phyloP scores from a whole-genome alignment of 192 early-diverging fungal genomes.

The Linnemannia exigua region DNA sequence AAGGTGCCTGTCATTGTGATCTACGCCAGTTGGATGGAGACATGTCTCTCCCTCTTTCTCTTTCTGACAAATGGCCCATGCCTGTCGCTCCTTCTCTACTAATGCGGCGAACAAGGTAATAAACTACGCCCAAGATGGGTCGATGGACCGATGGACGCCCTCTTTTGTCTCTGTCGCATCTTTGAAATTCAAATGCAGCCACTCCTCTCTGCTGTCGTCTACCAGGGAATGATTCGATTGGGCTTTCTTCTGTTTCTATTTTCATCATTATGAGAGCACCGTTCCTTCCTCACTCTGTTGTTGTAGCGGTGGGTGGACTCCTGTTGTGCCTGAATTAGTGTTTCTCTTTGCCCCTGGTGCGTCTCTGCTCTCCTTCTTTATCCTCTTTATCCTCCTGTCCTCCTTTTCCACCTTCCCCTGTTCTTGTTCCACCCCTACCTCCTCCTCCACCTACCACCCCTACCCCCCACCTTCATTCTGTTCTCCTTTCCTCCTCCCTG shows the following conservation, averaged over 20 bases:
- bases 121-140: too few species aligned
- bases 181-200: neutral
- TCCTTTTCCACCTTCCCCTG: neutral
- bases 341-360: neutral
- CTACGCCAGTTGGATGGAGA: too few species aligned
- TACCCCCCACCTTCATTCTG: neutral
- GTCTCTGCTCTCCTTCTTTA: neutral
- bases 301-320: neutral
- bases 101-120: too few species aligned
- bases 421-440: neutral
- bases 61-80: too few species aligned
- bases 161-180: neutral
- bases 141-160: neutral
- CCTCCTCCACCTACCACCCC: neutral
- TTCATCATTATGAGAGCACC: neutral
- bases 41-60: too few species aligned
- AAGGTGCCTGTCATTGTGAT: too few species aligned
- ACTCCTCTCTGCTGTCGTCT: neutral
- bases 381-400: neutral
- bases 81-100: too few species aligned
- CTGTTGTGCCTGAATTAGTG: neutral
- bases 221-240: neutral
- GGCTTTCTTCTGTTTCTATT: neutral
- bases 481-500: neutral
- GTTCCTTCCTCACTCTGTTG: neutral